phyloP scores from a whole-genome alignment of 495 filamentous ascomycete species.

The Aspergillus asperescens region DNA sequence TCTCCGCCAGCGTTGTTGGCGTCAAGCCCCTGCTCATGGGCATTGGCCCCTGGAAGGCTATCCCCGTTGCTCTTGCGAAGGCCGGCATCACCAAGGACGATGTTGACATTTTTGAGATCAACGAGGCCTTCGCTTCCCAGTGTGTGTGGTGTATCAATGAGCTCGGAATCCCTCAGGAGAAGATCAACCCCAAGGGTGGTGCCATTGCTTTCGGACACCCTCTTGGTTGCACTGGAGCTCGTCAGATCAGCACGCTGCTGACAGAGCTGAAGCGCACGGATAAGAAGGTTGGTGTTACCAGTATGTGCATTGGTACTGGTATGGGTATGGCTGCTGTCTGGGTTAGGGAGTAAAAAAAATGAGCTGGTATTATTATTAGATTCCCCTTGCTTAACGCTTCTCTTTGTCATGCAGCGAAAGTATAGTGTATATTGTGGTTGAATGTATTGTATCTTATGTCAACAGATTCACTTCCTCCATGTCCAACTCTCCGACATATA shows the following conservation, averaged over 20 bases:
- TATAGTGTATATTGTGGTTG: slow-evolving; percentile 13
- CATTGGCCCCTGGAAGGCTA: slow-evolving; percentile 91
- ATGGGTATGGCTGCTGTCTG: slow-evolving; percentile 97
- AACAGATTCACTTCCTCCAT: no score
- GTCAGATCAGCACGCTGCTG: slow-evolving; percentile 88
- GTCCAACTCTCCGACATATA: no score
- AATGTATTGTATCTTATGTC: slow-evolving; percentile 10
- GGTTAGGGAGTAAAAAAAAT: slow-evolving; percentile 63
- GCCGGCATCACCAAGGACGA: slow-evolving; percentile 83
- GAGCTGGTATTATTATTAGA: slow-evolving; percentile 21
- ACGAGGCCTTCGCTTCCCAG: slow-evolving; percentile 96
- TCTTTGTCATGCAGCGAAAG: slow-evolving; percentile 35
- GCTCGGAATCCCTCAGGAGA: slow-evolving; percentile 67
- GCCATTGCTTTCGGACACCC: slow-evolving; percentile 99
- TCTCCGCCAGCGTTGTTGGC: slow-evolving; percentile 76
- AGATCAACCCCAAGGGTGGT: slow-evolving; percentile 96
- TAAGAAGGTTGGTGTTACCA: slow-evolving; percentile 82
- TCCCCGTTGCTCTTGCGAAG: slow-evolving; percentile 83
- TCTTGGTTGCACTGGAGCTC: slow-evolving; percentile 86
- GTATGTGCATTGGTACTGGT: slow-evolving; percentile 95
- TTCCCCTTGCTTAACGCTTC: slow-evolving; percentile 18
- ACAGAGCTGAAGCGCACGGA: slow-evolving; percentile 78
- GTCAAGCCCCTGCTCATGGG: slow-evolving; percentile 95
- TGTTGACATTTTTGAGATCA: slow-evolving; percentile 97
- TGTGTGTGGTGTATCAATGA: slow-evolving; percentile 91